Conservation (phyloP, 148 eudicot genomes). For the Rhododendron ferrugineum region DNA sequence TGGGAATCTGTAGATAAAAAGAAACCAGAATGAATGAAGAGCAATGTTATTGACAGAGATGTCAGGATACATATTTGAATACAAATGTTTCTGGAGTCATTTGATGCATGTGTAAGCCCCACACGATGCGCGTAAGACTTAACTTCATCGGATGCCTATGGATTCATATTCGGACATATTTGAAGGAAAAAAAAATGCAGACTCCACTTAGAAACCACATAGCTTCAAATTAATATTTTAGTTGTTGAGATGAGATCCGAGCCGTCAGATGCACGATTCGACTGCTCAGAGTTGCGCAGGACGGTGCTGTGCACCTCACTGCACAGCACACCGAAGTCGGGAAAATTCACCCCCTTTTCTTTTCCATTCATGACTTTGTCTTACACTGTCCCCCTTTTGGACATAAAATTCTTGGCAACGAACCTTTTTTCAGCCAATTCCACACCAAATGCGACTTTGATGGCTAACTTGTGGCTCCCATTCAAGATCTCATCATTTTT, state of each 20-base stretch:
- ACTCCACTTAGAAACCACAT: not conserved
- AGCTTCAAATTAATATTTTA: not conserved
- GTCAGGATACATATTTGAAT: no score
- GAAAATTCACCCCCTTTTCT: not conserved
- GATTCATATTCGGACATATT: not conserved
- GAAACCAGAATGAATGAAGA: not conserved
- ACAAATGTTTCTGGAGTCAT: no score
- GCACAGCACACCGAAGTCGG: no score
- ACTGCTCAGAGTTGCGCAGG: no score
- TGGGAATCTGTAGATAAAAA: not conserved
- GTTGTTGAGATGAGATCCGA: no score
- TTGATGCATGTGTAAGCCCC: not conserved
- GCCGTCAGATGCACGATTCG: no score
- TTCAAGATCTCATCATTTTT: no score
- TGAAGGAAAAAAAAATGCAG: no score
- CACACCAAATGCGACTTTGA: no score
- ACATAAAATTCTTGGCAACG: not conserved
- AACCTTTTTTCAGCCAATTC: not conserved
- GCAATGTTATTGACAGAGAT: not conserved
- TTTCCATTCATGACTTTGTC: not conserved
- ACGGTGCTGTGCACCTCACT: no score
- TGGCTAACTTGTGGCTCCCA: no score
- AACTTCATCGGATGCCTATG: not conserved
- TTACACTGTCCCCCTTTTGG: not conserved
- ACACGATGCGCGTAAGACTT: no score